Evolutionary conservation across 1,284 basidiomycete genomes (phyloP).

Genomic region (Moniliophthora roreri): DNA sequence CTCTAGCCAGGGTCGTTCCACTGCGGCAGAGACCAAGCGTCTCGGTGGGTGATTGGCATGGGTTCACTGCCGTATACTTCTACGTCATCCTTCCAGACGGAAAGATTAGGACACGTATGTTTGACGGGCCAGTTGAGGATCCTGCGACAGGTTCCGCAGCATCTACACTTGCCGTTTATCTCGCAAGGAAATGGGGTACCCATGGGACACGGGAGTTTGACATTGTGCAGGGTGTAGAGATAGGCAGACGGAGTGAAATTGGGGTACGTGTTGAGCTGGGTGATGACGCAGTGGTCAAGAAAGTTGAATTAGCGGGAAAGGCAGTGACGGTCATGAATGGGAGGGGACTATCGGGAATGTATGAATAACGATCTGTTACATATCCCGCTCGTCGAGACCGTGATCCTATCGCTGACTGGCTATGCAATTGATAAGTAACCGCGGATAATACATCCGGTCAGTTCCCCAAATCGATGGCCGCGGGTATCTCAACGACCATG

Average conservation of each 20-base stretch:
- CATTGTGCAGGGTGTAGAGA: slow-evolving; percentile 43
- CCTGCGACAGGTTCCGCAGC: slow-evolving; percentile 47
- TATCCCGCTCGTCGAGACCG: too few relatives aligned
- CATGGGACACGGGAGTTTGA: slow-evolving; percentile 32
- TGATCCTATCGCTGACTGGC: too few relatives aligned
- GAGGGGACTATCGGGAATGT: too few relatives aligned
- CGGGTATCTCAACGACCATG: too few relatives aligned
- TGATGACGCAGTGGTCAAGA: slow-evolving; percentile 25
- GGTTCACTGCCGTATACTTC: slow-evolving; percentile 9
- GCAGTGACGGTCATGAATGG: slow-evolving; percentile 41
- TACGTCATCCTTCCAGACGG: slow-evolving; percentile 19
- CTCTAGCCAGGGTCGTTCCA: slow-evolving; percentile 29
- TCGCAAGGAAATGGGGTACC: slow-evolving; percentile 31
- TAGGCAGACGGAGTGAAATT: slow-evolving; percentile 43
- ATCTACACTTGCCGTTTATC: slow-evolving; percentile 39
- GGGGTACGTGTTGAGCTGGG: slow-evolving; percentile 33
- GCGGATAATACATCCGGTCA: too few relatives aligned
- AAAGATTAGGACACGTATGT: slow-evolving; percentile 37
- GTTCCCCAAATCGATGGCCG: too few relatives aligned
- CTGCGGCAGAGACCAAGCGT: slow-evolving; percentile 24
- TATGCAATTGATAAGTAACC: too few relatives aligned
- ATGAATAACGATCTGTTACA: too few relatives aligned
- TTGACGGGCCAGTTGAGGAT: slow-evolving; percentile 38
- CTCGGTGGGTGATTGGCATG: slow-evolving; percentile 37
- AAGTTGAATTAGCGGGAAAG: slow-evolving; percentile 34